A percentile compares a stretch with the other conserved stretches of the same genome.
Evolutionary conservation across 2,329 filamentous ascomycete species (phyloP).

Genomic region (Xenoacremonium recifei): DNA sequence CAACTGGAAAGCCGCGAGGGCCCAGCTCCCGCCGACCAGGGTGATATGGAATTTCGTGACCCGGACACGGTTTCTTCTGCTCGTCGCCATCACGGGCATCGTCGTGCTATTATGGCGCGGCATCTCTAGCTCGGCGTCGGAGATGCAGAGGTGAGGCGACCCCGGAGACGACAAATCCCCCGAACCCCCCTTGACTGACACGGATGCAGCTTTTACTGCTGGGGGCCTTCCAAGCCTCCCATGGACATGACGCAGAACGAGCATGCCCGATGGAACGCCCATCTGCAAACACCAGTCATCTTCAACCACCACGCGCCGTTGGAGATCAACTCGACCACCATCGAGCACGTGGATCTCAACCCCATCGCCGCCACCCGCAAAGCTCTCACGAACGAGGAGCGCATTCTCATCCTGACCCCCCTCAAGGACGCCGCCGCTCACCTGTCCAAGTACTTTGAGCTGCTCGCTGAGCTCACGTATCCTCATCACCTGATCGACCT

Average conservation of each 20-base stretch:
- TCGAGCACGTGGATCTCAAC: conserved; percentile 82
- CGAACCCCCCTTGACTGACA: conserved; percentile 11
- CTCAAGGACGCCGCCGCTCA: conserved; percentile 84
- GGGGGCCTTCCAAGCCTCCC: conserved; percentile 90
- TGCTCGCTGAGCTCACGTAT: conserved; percentile 85
- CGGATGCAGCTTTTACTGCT: conserved; percentile 83
- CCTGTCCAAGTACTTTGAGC: conserved; percentile 88
- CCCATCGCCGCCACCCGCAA: conserved; percentile 76
- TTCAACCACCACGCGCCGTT: conserved; percentile 94
- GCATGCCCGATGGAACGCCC: conserved; percentile 82
- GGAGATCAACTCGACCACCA: conserved; percentile 76
- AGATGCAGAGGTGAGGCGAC: conserved; percentile 78
- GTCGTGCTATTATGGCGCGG: conserved; percentile 86
- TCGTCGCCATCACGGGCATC: conserved; percentile 67
- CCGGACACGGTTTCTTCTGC: conserved; percentile 73
- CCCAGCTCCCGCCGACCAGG: conserved; percentile 74
- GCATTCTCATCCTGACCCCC: conserved; percentile 87
- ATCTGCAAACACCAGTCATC: conserved; percentile 87
- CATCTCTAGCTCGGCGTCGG: conserved; percentile 73
- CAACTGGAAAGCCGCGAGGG: conserved; percentile 87
- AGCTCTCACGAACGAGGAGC: conserved; percentile 77
- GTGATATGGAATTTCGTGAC: conserved; percentile 70
- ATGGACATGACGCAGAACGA: conserved; percentile 95
- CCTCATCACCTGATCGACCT: conserved; percentile 94
- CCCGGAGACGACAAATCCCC: background rate